Percentiles rank a stretch among this genome's conserved stretches.
Evolutionary conservation across 2,329 filamentous ascomycete species (phyloP).

Genomic region (Arthrinium phaeospermum): DNA sequence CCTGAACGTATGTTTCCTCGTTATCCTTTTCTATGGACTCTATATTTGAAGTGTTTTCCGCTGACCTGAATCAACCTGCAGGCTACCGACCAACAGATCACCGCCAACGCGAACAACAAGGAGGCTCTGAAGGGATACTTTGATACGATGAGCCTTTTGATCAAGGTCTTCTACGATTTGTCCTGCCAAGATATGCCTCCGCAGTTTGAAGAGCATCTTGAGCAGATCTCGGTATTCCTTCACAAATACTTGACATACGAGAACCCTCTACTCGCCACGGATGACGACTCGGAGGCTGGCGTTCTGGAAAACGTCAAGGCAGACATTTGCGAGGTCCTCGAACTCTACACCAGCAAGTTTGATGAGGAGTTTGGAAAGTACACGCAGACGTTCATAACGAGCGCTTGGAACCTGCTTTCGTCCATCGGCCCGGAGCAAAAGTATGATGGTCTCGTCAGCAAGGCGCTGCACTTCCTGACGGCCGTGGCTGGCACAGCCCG

Average conservation of each 20-base stretch:
- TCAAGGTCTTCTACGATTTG: constrained; percentile 94
- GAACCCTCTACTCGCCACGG: constrained; percentile 80
- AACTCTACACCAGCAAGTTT: constrained; percentile 92
- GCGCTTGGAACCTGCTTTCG: constrained; percentile 90
- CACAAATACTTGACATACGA: constrained; percentile 94
- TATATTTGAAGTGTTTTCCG: not conserved
- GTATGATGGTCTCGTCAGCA: constrained; percentile 93
- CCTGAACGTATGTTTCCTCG: constrained; percentile 63
- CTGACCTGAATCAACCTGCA: constrained; percentile 34
- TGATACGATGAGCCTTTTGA: constrained; percentile 82
- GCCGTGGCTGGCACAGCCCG: constrained; percentile 79
- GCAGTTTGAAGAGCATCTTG: constrained; percentile 88
- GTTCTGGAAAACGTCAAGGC: constrained; percentile 87
- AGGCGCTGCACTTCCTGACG: constrained; percentile 91
- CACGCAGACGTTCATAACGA: constrained; percentile 83
- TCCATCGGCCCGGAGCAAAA: constrained; percentile 86
- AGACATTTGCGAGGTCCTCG: constrained; percentile 89
- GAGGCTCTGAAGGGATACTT: constrained; percentile 78
- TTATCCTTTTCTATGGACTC: not conserved
- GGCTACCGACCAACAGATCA: constrained; percentile 74
- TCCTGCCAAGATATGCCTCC: constrained; percentile 97
- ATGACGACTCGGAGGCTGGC: constrained; percentile 89
- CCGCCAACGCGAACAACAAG: constrained; percentile 77
- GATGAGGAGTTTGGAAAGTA: constrained; percentile 89
- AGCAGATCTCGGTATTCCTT: constrained; percentile 76